Conservation (phyloP, 192 early-diverging fungal genomes). For the Coemansia sp. region DNA sequence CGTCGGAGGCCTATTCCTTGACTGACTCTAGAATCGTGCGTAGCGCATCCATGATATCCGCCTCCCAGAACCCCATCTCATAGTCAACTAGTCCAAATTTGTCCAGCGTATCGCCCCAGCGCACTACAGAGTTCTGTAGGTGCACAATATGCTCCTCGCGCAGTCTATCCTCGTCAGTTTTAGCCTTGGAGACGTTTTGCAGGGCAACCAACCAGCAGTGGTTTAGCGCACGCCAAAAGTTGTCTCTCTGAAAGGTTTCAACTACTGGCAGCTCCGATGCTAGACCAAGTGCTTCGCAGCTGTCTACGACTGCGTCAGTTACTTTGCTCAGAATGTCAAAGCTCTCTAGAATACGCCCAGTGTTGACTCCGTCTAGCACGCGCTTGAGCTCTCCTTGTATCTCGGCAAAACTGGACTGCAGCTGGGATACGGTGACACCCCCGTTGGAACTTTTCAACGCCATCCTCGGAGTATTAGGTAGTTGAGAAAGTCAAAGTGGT, state of each 20-base stretch:
- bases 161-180: constrained; percentile 56
- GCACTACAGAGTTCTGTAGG: constrained; percentile 59
- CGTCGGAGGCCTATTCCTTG: not conserved
- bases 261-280: constrained; percentile 62
- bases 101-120: constrained; percentile 71
- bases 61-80: constrained; percentile 80
- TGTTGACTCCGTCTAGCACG: constrained; percentile 62
- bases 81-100: constrained; percentile 81
- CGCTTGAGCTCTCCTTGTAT: constrained; percentile 68
- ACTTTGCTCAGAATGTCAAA: constrained; percentile 70
- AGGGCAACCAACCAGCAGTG: constrained; percentile 76
- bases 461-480: not conserved
- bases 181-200: constrained; percentile 55
- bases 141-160: constrained; percentile 60
- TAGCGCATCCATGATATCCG: constrained; percentile 69
- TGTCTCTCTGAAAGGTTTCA: constrained; percentile 59
- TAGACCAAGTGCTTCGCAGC: constrained; percentile 67
- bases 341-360: constrained; percentile 61
- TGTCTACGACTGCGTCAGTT: constrained; percentile 64
- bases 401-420: constrained; percentile 48
- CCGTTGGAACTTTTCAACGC: not conserved
- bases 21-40: constrained; percentile 50
- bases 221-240: constrained; percentile 75
- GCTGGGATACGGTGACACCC: constrained; percentile 35
- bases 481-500: not conserved